Evolutionary conservation across 2,329 filamentous ascomycete genomes (phyloP).

Genomic region (Lasiodiplodia sp.): DNA sequence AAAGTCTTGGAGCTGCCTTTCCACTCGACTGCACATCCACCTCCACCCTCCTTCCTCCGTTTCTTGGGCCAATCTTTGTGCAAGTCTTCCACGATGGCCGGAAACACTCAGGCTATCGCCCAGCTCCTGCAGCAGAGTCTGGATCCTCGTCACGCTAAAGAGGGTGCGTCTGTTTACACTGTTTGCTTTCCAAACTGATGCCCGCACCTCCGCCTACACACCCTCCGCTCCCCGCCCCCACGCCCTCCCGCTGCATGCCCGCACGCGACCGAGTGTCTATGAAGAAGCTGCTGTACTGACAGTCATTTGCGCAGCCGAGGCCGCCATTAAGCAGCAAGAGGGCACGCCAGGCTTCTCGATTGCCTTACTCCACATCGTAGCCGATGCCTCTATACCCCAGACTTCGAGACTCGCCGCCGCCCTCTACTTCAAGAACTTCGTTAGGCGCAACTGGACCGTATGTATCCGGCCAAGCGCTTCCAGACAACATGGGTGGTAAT

Average conservation of each 20-base stretch:
- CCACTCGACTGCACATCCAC: constrained; percentile 4
- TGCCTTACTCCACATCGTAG: constrained; percentile 85
- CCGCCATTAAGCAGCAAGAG: constrained; percentile 79
- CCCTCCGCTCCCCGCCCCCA: constrained; percentile 1
- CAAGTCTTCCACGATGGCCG: constrained; percentile 59
- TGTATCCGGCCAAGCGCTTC: constrained; percentile 41
- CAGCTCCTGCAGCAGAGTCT: constrained; percentile 90
- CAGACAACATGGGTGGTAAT: constrained; percentile 16
- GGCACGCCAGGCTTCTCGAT: constrained; percentile 87
- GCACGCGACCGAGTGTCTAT: not conserved
- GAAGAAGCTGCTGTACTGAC: constrained; percentile 35
- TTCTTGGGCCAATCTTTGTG: constrained; percentile 18
- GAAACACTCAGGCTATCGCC: constrained; percentile 70
- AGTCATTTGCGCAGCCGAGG: constrained; percentile 72
- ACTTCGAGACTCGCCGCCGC: constrained; percentile 88
- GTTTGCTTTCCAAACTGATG: constrained; percentile 9
- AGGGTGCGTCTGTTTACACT: constrained; percentile 68
- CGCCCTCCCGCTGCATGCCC: constrained; percentile 10
- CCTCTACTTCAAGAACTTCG: constrained; percentile 98
- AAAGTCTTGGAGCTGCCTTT: constrained; percentile 30
- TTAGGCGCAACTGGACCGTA: constrained; percentile 89
- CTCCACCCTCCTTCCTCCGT: not conserved
- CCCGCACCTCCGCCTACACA: constrained; percentile 14
- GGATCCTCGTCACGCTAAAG: constrained; percentile 84
- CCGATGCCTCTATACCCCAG: constrained; percentile 71